Base-by-base conservation (phyloP, 2,329 filamentous ascomycete genomes). In the Ophiostoma ips region DNA sequence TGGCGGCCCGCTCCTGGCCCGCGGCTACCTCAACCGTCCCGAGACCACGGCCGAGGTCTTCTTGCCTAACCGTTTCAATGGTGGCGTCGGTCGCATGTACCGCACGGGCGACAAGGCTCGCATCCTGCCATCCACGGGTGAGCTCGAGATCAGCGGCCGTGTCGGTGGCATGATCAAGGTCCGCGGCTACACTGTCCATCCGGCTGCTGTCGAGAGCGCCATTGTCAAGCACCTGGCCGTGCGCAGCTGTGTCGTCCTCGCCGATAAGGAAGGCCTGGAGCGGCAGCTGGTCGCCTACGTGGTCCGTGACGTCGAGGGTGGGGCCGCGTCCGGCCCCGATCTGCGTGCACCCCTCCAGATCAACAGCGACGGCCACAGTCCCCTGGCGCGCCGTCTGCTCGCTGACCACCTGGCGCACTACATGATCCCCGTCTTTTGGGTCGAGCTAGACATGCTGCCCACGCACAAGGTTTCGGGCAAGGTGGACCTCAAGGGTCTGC, bases 141-240 rank as follows among this genome's bases (percentile, higher is more conserved):
- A 81, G 6, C 70, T 88, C 8, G 83, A 87, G 60, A 87, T 88
- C 53, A 87, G 81, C 7, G 84, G 84, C 33, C 77, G 84, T 48
- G 81, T 86, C 1, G 83, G 83, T 13, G 77, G 79, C 12, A 87
- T 88, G 83, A 87, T 88, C 67, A 88, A 88, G 65, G 75, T 87
- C 11, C 77, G 84, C 52, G 84, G 84, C 1, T 88, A 87, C 60
- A 87, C 82, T 1, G 81, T 88, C 3, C 83, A 87, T 21, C 84
- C 84, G 6, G 80, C 79, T 8, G 85, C 85, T 52, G 83, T 88
- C 1, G 83, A 89, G 61, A 83, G 79, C 56, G 77, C 79, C 6
- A 84, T 89, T 51, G 70, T 80, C 50, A 76, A 78, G 56, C 72
- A 84, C 55, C 66, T 89, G 31, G 83, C 82, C 12, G 83, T 88